Base-by-base conservation (phyloP, 1,139 yeast genomes). In the Pichia sp. region DNA sequence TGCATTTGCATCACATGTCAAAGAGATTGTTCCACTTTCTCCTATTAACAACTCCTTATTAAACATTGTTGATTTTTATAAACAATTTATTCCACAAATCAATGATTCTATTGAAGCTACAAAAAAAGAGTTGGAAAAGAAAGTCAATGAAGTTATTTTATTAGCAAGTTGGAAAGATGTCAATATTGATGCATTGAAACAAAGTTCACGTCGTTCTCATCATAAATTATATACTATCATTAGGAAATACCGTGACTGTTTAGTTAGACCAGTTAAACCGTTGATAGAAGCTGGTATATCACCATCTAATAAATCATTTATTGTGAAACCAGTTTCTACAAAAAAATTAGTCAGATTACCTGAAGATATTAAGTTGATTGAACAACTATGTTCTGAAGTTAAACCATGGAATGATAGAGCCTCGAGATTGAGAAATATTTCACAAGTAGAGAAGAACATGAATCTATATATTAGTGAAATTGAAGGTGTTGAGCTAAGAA, bases 91-190 rank as follows among this genome's bases (percentile, higher is more conserved):
- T 9, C 72, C 78, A 0, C 64, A 68, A 5, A 71, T 91, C 22
- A 65, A 68, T 2, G 77, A 76, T 0, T 70, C 72, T 19, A 68
- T 90, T 29, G 63, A 61, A 0, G 66, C 67, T 1, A 75, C 76
- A 1, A 81, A 77, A 64, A 79, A 76, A 60, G 68, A 70, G 9
- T 70, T 93, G 42, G 90, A 84, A 56, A 91, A 90, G 63, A 93
- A 89, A 51, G 79, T 93, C 29, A 76, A 81, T 45, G 99, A 95
- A 55, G 84, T 90, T 6, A 89, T 93, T 48, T 71, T 89, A 48
- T 74, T 95, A 33, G 97, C 98, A 1, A 87, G 96, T 64, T 95
- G 99, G 98, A 90, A 91, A 62, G 99, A 95, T 69, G 93, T 91
- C 14, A 95, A 95, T 63, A 82, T 90, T 47, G 95, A 86, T 64